Conservation (phyloP, 2,329 filamentous ascomycete genomes). For the Huntiella decipiens region DNA sequence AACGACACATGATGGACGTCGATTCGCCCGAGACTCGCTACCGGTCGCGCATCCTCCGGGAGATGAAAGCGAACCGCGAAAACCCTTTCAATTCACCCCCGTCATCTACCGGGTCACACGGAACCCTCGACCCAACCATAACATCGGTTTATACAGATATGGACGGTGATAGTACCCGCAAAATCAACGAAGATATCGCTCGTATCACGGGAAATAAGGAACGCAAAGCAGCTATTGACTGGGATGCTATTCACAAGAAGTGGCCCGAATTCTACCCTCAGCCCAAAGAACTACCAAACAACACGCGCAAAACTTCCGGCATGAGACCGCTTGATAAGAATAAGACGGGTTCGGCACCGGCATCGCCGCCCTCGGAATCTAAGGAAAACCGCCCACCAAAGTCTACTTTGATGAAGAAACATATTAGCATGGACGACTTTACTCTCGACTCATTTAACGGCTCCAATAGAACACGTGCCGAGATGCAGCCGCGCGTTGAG, state of each 20-base stretch:
- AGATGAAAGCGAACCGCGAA: conserved; percentile 32
- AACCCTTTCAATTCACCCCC: conserved; percentile 40
- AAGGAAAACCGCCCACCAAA: conserved; percentile 29
- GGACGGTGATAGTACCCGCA: conserved; percentile 34
- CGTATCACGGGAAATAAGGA: conserved; percentile 20
- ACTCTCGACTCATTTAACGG: conserved; percentile 23
- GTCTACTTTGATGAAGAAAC: conserved; percentile 8
- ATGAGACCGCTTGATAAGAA: background rate
- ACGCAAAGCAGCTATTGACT: conserved; percentile 24
- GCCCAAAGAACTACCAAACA: conserved; percentile 18
- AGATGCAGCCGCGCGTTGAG: conserved; percentile 36
- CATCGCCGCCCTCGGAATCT: conserved; percentile 12
- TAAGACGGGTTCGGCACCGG: conserved; percentile 4
- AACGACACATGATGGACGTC: conserved; percentile 20
- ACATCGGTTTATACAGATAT: conserved; percentile 34
- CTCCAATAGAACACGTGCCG: conserved; percentile 24
- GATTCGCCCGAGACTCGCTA: conserved; percentile 22
- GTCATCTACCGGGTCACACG: conserved; percentile 37
- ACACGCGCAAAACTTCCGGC: conserved; percentile 4
- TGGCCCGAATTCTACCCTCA: conserved; percentile 33
- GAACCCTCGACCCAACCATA: conserved; percentile 34
- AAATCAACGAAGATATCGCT: conserved; percentile 29
- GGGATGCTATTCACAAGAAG: conserved; percentile 28
- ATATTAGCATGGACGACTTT: conserved; percentile 21
- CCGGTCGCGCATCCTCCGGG: conserved; percentile 29